Conservation (phyloP, 805 yeast species). For the Helenozyma baotianmanensis region DNA sequence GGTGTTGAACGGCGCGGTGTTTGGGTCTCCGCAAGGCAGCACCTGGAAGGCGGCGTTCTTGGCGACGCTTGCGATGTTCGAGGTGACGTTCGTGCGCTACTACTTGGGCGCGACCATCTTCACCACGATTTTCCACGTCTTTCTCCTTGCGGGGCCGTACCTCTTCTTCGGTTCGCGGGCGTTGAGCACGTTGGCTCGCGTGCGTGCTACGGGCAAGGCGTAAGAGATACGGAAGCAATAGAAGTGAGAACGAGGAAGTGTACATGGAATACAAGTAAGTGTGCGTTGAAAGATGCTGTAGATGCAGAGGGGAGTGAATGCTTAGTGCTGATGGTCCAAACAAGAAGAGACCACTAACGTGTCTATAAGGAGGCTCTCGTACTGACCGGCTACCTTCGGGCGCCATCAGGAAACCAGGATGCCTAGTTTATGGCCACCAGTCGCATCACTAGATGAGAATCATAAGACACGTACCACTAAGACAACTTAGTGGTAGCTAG, state of each 20-base stretch:
- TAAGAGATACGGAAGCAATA: conserved; percentile 1
- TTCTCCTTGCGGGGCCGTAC: conserved; percentile 49
- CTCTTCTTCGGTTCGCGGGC: conserved; percentile 64
- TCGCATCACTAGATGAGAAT: too few species aligned
- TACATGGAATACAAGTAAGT: too few species aligned
- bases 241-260: neutral
- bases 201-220: conserved; percentile 24
- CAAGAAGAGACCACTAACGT: too few species aligned
- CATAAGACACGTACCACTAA: too few species aligned
- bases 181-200: conserved; percentile 42
- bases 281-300: too few species aligned
- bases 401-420: too few species aligned
- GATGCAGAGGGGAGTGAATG: too few species aligned
- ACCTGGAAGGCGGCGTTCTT: conserved; percentile 43
- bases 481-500: too few species aligned
- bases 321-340: too few species aligned
- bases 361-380: too few species aligned
- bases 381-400: too few species aligned
- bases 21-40: conserved; percentile 17
- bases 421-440: too few species aligned
- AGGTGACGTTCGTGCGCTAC: conserved; percentile 52
- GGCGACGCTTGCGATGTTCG: conserved; percentile 45
- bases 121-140: conserved; percentile 45
- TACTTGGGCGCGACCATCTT: conserved; percentile 59
- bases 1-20: conserved; percentile 22